Conservation (phyloP, 495 filamentous ascomycete species). For the Ramalina peruviana region DNA sequence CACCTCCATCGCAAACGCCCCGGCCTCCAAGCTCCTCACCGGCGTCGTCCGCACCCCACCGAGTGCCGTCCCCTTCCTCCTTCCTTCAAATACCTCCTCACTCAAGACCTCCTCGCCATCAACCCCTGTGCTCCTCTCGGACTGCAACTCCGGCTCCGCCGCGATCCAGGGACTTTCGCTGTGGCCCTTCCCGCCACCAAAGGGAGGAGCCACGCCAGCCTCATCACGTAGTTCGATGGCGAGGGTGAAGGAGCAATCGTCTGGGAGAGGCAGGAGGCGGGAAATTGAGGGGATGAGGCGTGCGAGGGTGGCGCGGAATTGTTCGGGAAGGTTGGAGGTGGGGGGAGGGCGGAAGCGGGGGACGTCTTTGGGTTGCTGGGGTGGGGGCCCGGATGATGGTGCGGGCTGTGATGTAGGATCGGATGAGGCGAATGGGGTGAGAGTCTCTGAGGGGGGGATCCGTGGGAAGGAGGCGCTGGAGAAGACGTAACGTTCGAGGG, state of each 20-base stretch:
- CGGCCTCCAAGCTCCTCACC: conserved; percentile 38
- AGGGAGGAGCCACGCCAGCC: conserved; percentile 57
- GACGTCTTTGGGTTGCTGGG: conserved; percentile 3
- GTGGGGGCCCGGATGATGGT: background rate
- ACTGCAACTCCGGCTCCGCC: conserved; percentile 32
- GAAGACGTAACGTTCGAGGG: conserved; percentile 75
- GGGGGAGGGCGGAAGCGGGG: conserved; percentile 8
- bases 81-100: conserved; percentile 22
- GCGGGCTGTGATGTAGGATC: conserved; percentile 12
- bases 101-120: conserved; percentile 11
- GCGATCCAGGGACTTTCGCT: conserved; percentile 31
- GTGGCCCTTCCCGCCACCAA: conserved; percentile 39
- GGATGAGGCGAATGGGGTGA: conserved; percentile 23
- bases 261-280: conserved; percentile 48
- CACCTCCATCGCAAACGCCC: conserved; percentile 38
- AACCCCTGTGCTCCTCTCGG: conserved; percentile 9
- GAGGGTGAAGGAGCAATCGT: conserved; percentile 72
- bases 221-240: conserved; percentile 72
- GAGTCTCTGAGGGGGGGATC: conserved; percentile 33
- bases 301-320: conserved; percentile 48
- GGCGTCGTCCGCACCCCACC: conserved; percentile 28
- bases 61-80: conserved; percentile 18
- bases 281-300: conserved; percentile 40
- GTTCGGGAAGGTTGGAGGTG: conserved; percentile 50
- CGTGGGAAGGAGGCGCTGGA: conserved; percentile 64